Conservation (phyloP, 106 monocot genomes). For the Iris macrosiphon region DNA sequence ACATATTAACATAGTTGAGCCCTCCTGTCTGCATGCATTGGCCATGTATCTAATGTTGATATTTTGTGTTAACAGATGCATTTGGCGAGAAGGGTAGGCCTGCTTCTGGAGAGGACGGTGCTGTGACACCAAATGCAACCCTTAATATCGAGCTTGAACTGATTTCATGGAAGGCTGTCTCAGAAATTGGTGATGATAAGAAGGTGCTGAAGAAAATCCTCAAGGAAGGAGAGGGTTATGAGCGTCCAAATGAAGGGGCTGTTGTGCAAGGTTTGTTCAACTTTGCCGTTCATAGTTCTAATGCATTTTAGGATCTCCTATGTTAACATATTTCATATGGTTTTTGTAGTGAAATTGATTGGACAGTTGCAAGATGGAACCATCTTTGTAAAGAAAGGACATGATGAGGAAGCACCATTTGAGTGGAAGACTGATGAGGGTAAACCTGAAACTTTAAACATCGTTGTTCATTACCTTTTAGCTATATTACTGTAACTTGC, state of each 20-base stretch:
- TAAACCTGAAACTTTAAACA: not conserved
- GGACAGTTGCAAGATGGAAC: constrained; percentile 61
- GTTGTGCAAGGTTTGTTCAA: constrained; percentile 44
- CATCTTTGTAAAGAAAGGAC: constrained; percentile 53
- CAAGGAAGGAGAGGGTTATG: constrained; percentile 77
- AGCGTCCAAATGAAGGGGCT: constrained; percentile 69
- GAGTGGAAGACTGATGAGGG: constrained; percentile 84
- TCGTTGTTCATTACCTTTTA: not conserved
- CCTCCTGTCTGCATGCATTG: not conserved
- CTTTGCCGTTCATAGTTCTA: not conserved
- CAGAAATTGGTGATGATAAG: constrained; percentile 60
- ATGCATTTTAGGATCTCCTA: not conserved
- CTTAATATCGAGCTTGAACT: constrained; percentile 53
- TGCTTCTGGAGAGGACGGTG: constrained; percentile 48
- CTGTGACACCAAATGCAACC: constrained; percentile 62
- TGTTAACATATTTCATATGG: not conserved
- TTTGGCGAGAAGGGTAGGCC: constrained; percentile 65
- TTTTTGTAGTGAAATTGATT: constrained; percentile 44
- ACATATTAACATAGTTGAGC: not conserved
- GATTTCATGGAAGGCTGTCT: constrained; percentile 79
- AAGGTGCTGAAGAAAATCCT: constrained; percentile 69
- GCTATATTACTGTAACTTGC: too few species aligned
- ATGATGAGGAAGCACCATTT: constrained; percentile 51
- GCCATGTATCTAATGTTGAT: not conserved
- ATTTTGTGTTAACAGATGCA: constrained; percentile 28